Evolutionary conservation across 805 yeast genomes (phyloP), one percentile per base, ranked within the genome.

Genomic region (Kurtzmaniella fragi): DNA sequence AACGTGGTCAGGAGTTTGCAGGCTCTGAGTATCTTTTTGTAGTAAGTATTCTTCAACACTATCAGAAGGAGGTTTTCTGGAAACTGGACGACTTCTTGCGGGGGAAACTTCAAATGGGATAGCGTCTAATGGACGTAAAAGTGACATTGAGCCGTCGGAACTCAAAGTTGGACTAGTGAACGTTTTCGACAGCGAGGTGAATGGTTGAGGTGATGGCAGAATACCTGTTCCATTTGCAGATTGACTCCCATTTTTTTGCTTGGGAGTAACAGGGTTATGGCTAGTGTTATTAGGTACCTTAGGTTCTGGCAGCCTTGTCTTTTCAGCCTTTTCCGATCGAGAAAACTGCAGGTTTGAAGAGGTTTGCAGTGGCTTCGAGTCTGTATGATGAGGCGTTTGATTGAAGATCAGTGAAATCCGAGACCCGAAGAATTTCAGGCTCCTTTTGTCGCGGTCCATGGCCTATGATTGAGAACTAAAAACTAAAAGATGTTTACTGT

Each of bases 391-490:
- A 20, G 5, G 25, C 7, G 25, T 20, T 20, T 32, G 39, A 28
- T 31, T 31, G 34, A 36, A 36, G 15, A 36, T 36, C 17, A 33
- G 30, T 16, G 39, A 36, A 23, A 36, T 36, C 28, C 39, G 14
- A 9, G 39, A 29, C 28, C 39, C 39, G 23, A 36, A 36, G 8
- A 36, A 28, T 30, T 36, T 36, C n/a, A 33, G 17, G 17, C 34
- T 30, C 17, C 39, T 23, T 14, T 28, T 29, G 28, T 36, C 39
- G 10, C 30, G 29, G 16, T 36, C 39, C 39, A 36, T 36, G 29
- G 17, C 15, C 16, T 28, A 15, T 5, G 7, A 13, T 13, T 28
- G 9, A 15, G 31, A 13, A 20, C 25, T 20, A 8, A 20, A 5
- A 8, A 8, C 8, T 20, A 8, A 20, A 20, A 20, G 25, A 20